Evolutionary conservation across 768 basidiomycete species (phyloP), one percentile per base, ranked within the genome.

Genomic region (Tephrocybe sp.): DNA sequence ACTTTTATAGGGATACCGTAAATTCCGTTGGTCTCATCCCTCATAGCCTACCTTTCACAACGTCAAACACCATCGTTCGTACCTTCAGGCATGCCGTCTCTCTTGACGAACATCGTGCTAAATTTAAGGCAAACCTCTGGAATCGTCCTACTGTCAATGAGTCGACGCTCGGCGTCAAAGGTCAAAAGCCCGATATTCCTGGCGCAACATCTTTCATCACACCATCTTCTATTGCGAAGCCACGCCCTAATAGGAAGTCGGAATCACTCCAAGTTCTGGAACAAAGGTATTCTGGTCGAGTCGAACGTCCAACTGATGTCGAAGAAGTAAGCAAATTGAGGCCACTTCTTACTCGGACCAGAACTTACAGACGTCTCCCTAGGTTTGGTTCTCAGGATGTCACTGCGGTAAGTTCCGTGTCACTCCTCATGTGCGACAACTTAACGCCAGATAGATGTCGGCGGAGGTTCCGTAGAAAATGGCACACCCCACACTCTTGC

Each of bases 341-440:
- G 11, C 12, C 14, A 4, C 1, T 6, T 23, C 16, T 33, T 13
- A 20, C 19, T 17, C 14, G 5, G 4, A 11, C 13, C 8, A 31
- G 11, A 31, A 19, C 14, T 31, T 7, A 20, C 16, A 36, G 22
- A 12, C 46, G 16, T 45, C 5, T 6, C 39, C 39, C 17, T 30
- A 60, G 56, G 77, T 78, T 6, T 81, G 78, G 79, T 80, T 80
- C 52, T 62, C 76, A 1, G 79, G 70, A 9, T 65, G 64, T 30
- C 69, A 71, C 47, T 66, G 65, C 48, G 70, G 68, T 67, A 36
- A 30, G 65, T 51, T 12, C 12, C 20, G 17, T 31, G 13, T 30
- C 16, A 4, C 32, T 16, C 13, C 12, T 19, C 22, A 26, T 36
- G 31, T 20, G 3, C 5, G n/a, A 19, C 34, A 16, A 31, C 44